A percentile compares a stretch with the other conserved stretches of the same genome.
Evolutionary conservation across 805 yeast genomes (phyloP).

Genomic region (Candida maltosa): DNA sequence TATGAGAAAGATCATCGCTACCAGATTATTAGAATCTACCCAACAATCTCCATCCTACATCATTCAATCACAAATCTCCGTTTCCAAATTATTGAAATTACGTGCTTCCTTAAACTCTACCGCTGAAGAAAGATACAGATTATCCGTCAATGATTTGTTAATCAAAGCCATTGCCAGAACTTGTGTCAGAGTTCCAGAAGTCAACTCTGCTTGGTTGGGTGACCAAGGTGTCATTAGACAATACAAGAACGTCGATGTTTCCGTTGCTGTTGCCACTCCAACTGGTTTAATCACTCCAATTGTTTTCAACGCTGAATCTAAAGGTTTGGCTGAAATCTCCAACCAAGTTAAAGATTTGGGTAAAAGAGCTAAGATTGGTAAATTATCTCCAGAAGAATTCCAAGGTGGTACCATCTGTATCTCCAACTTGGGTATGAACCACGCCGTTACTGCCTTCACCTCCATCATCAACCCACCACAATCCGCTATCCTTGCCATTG

Average conservation of each 20-base stretch:
- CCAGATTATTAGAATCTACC: constrained; percentile 83
- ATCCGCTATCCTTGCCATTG: constrained; percentile 88
- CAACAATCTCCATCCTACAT: constrained; percentile 88
- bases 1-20: constrained; percentile 93
- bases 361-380: constrained; percentile 91
- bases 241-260: constrained; percentile 87
- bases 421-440: constrained; percentile 98
- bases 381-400: constrained; percentile 93
- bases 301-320: constrained; percentile 80
- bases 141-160: constrained; percentile 91
- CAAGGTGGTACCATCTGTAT: constrained; percentile 99
- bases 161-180: constrained; percentile 95
- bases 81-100: constrained; percentile 84
- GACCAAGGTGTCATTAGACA: constrained; percentile 87
- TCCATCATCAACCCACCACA: constrained; percentile 99
- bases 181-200: constrained; percentile 85
- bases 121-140: constrained; percentile 81
- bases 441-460: constrained; percentile 87
- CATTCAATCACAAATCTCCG: constrained; percentile 83
- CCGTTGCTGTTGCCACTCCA: constrained; percentile 98
- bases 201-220: constrained; percentile 91
- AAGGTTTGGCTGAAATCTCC: constrained; percentile 84
- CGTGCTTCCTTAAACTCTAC: constrained; percentile 85
- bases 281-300: constrained; percentile 96
- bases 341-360: constrained; percentile 86